A percentile compares a stretch with the other conserved stretches of the same genome.
Evolutionary conservation across 495 filamentous ascomycete species (phyloP).

Genomic region (Neurospora africana): DNA sequence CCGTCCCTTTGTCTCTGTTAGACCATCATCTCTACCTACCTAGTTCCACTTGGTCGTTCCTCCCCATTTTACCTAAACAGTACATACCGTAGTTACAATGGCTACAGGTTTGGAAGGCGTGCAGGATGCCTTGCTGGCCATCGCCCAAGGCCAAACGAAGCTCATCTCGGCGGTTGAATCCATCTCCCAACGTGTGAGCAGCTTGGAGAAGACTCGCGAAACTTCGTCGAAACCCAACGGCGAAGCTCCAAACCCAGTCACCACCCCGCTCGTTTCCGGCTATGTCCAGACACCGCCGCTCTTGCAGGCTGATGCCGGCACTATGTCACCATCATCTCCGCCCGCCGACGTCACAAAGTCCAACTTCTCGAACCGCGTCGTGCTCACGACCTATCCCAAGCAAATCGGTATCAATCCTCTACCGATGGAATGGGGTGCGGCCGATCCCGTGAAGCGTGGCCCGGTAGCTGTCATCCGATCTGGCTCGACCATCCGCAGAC

Average conservation of each 20-base stretch:
- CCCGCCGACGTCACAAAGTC: constrained; percentile 14
- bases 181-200: constrained; percentile 45
- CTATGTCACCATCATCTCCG: constrained; percentile 12
- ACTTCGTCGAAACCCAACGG: neutral
- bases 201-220: constrained; percentile 13
- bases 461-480: constrained; percentile 84
- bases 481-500: constrained; percentile 63
- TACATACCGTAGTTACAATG: constrained; percentile 2
- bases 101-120: constrained; percentile 37
- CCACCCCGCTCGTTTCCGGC: constrained; percentile 16
- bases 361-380: constrained; percentile 22
- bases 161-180: constrained; percentile 53
- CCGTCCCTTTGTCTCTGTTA: neutral
- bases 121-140: constrained; percentile 37
- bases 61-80: neutral
- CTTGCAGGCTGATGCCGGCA: constrained; percentile 23
- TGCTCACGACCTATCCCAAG: constrained; percentile 80
- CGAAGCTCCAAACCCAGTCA: neutral
- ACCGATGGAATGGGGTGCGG: constrained; percentile 76
- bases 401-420: constrained; percentile 90
- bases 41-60: neutral
- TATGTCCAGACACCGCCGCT: constrained; percentile 13
- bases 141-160: constrained; percentile 47
- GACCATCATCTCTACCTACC: neutral
- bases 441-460: constrained; percentile 63